Base-by-base conservation (phyloP, 306 rosid species). In the Psophocarpus tetragonolobus region DNA sequence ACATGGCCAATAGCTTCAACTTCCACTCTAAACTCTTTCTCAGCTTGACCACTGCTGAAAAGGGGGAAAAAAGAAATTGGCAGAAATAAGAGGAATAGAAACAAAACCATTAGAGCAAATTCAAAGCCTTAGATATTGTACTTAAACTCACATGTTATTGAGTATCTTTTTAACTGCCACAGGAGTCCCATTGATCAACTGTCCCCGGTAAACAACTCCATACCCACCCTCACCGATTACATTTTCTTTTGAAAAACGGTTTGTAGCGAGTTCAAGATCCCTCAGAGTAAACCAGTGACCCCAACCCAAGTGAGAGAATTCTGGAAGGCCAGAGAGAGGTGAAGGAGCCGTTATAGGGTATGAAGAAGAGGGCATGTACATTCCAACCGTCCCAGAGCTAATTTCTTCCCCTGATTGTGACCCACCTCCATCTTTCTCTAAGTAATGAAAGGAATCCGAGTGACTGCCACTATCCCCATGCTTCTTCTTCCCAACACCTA, bases 1-100 rank as follows among this genome's bases (percentile, higher is more conserved):
- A 91, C 96, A 62, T 90, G 96, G 21, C 97, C 97, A 76, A 90
- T 93, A 51, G 97, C 93, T 62, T 93, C 97, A 71, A 93, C 97
- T 83, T 93, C 97, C 71, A 83, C 91, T 82, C 92, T 87, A 71
- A 92, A 92, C 64, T 92, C 97, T 71, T 82, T 89, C 85, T 92
- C 94, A 41, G 96, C 96, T 87, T 93, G 96, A 57, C 96, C 96
- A 56, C 96, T 92, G 73, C 36, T 18, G 18, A 62, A 75, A 61
- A 47, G 33, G 45, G n/a, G 23, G 20, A 23, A 12, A 63, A n/a
- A 56, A 36, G 11, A 77, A 73, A 56, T 48, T 54, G 26, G 61
- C 41, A 23, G 35, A 83, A 29, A 44, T 45, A 67, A 66, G 53
- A 76, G 56, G 17, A 71, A 71, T 47, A 80, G 32, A 33, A 84